Evolutionary conservation across 208 protist species (phyloP), one percentile per base, ranked within the genome.

Genomic region (Crithidia sp.): DNA sequence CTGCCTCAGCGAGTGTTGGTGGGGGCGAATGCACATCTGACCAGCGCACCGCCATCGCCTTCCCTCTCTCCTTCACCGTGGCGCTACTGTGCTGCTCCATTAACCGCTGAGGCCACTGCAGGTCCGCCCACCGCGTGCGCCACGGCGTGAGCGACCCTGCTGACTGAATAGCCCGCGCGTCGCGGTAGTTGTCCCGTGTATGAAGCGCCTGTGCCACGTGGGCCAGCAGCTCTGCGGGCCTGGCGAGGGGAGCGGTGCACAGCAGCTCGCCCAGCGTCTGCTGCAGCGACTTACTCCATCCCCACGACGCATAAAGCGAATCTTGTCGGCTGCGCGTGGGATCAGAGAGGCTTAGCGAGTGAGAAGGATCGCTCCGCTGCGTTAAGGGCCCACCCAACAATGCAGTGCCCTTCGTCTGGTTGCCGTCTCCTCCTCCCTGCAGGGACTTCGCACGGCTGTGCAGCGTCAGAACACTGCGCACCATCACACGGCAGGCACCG

Each of bases 221-320:
- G 0, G 52, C 53, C 17, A n/a, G 16, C 41, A 84, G 71, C 12
- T 14, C 65, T 14, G 50, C 16, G 10, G 56, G 28, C n/a, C 67
- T 77, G 13, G 50, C 37, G 2, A 79, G 57, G 39, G 83, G 81
- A 13, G 71, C 84, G 2, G 55, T 28, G 41, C 55, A 67, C 43
- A 91, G 63, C 55, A 85, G 36, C 8, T 59, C 61, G 2, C 87
- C 87, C 5, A 92, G 74, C 4, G 79, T 84, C 39, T 67, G 45
- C 57, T 59, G 58, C 28, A 89, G 76, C 28, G 58, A 61, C 10
- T 69, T 44, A 50, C 79, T 81, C 87, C 84, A 92, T 17, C 14
- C 5, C 64, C 60, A 60, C 47, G 53, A 39, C 39, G n/a, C 45
- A 70, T 68, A 54, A 14, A 76, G 63, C 43, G 28, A 0, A 28